A percentile compares a stretch with the other conserved stretches of the same genome.
phyloP scores from a whole-genome alignment of 495 filamentous ascomycete genomes.

The Aspergillus sclerotioniger region DNA sequence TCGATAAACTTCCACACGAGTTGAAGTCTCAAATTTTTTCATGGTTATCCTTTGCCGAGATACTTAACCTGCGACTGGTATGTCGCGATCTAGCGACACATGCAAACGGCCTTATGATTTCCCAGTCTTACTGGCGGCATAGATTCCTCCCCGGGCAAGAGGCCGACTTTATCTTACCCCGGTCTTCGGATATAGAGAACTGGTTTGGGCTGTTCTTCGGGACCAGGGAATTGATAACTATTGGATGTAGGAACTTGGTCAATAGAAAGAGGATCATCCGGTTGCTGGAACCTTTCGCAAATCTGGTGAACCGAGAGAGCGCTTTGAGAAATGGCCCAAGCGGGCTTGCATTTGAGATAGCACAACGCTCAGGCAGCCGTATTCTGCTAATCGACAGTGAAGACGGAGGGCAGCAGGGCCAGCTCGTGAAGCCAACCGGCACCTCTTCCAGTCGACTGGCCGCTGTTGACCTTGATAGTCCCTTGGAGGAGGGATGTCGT shows the following conservation, averaged over 20 bases:
- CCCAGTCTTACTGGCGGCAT: slow-evolving; percentile 20
- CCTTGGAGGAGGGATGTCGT: slow-evolving; percentile 18
- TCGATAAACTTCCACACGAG: slow-evolving; percentile 9
- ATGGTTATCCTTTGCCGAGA: slow-evolving; percentile 9
- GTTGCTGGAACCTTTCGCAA: slow-evolving; percentile 70
- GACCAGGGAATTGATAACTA: not conserved
- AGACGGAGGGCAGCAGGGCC: not conserved
- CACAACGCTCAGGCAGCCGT: not conserved
- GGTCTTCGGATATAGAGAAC: not conserved
- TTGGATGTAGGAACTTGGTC: slow-evolving; percentile 1
- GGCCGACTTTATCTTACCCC: slow-evolving; percentile 20
- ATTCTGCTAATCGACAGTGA: slow-evolving; percentile 1
- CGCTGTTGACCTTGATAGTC: not conserved
- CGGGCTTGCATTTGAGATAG: not conserved
- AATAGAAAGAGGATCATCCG: slow-evolving; percentile 34
- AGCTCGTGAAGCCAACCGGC: not conserved
- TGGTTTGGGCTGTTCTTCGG: slow-evolving; percentile 18
- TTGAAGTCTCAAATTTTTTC: slow-evolving; percentile 12
- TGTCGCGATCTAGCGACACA: slow-evolving; percentile 9
- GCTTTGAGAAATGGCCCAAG: not conserved
- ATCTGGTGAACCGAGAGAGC: slow-evolving; percentile 8
- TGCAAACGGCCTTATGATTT: not conserved
- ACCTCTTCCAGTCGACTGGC: slow-evolving; percentile 14
- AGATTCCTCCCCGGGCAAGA: slow-evolving; percentile 22
- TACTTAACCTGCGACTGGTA: slow-evolving; percentile 9